Conservation (phyloP, 2,329 filamentous ascomycete species). For the Beauveria bassiana region DNA sequence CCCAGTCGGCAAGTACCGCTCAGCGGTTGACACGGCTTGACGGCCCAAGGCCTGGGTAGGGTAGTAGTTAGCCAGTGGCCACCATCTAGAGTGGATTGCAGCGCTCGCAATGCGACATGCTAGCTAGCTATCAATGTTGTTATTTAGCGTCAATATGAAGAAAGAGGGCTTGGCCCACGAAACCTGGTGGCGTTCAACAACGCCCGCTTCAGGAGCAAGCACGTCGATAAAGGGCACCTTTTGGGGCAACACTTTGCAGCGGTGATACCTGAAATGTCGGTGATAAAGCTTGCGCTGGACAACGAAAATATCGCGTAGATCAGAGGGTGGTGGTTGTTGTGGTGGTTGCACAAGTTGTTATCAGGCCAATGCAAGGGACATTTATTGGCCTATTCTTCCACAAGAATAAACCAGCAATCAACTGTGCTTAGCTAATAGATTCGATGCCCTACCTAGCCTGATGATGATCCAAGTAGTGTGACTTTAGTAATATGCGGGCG, state of each 20-base stretch:
- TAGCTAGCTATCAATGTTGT: too few species aligned
- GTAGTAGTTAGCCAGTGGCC: background rate
- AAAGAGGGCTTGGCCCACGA: background rate
- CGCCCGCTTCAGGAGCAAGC: background rate
- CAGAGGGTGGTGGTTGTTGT: too few species aligned
- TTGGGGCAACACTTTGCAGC: background rate
- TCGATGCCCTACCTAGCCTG: background rate
- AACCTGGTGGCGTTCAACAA: background rate
- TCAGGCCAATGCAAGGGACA: too few species aligned
- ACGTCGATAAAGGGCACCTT: background rate
- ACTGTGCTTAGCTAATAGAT: background rate
- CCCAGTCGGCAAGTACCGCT: background rate
- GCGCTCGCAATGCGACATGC: too few species aligned
- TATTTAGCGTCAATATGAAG: background rate
- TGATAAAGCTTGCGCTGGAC: background rate
- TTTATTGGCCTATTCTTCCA: too few species aligned
- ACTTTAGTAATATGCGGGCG: background rate
- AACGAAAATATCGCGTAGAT: too few species aligned
- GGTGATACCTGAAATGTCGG: background rate
- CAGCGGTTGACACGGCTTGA: background rate
- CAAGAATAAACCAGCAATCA: too few species aligned
- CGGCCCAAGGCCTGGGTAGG: background rate
- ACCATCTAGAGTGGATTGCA: background rate
- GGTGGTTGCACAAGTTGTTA: too few species aligned
- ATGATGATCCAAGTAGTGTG: background rate